phyloP scores from a whole-genome alignment of 495 filamentous ascomycete genomes.

The Lasiosphaeria ovina region DNA sequence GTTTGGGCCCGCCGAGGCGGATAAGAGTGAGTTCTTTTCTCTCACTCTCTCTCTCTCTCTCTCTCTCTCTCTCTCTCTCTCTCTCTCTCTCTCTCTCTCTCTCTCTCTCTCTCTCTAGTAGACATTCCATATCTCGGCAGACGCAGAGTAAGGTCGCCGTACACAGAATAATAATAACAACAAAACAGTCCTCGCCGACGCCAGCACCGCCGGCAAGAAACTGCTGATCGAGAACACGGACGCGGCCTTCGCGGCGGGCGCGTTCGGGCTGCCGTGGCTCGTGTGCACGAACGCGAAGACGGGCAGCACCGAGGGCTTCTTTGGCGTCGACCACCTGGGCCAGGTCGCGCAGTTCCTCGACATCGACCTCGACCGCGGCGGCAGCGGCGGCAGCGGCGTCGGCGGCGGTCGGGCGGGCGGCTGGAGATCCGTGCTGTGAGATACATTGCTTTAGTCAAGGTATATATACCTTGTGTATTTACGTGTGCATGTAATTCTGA shows the following conservation, averaged over 20 bases:
- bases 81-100: neutral
- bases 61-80: neutral
- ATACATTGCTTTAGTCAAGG: neutral
- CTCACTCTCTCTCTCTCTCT: neutral
- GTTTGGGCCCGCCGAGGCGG: constrained; percentile 50
- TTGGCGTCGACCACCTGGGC: constrained; percentile 68
- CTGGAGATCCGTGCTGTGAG: constrained; percentile 53
- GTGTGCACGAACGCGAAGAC: constrained; percentile 55
- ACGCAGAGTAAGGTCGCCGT: no score
- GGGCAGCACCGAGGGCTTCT: constrained; percentile 63
- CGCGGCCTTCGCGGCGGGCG: constrained; percentile 55
- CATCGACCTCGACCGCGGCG: constrained; percentile 40
- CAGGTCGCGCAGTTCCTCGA: constrained; percentile 62
- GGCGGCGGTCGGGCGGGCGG: constrained; percentile 23
- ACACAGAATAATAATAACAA: neutral
- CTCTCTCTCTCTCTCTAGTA: neutral
- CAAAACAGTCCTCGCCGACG: constrained; percentile 27
- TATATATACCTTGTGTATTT: neutral
- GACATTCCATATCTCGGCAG: no score
- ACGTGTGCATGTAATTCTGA: neutral
- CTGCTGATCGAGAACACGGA: constrained; percentile 56
- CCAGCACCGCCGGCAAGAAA: constrained; percentile 50
- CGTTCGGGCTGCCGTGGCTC: constrained; percentile 74
- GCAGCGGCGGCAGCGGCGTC: neutral
- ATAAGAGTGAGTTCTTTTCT: constrained; percentile 35